Percentiles rank a stretch among this genome's conserved stretches.
Conservation (phyloP, 441 rosid species). For the Jatropha multifida region DNA sequence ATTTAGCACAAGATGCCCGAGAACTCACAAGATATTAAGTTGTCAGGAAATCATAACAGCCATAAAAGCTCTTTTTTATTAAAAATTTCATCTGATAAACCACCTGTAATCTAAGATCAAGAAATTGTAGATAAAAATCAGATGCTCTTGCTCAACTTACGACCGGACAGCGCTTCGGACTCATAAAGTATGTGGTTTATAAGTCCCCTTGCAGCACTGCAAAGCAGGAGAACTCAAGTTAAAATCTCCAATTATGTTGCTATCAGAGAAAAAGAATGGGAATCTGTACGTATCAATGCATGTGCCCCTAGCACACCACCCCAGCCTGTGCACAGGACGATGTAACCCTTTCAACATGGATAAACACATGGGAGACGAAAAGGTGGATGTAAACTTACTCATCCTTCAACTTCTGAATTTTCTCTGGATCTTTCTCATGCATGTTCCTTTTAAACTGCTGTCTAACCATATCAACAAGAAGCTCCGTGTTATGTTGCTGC, state of each 20-base stretch:
- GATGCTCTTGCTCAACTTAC: constrained; percentile 54
- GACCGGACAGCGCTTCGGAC: constrained; percentile 73
- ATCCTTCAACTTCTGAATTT: constrained; percentile 90
- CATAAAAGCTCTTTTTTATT: constrained; percentile 5
- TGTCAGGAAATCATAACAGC: background rate
- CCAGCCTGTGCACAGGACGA: background rate
- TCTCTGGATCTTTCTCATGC: constrained; percentile 84
- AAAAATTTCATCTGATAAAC: constrained; percentile 9
- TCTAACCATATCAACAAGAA: constrained; percentile 79
- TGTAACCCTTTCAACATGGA: background rate
- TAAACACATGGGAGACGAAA: background rate
- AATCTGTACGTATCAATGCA: background rate
- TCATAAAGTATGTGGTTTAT: constrained; percentile 88
- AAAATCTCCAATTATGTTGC: background rate
- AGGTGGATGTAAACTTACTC: constrained; percentile 55
- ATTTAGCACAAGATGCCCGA: background rate
- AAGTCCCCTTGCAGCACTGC: constrained; percentile 96
- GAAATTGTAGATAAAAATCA: constrained; percentile 22
- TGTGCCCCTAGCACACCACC: background rate
- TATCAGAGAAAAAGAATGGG: background rate
- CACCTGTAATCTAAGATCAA: background rate
- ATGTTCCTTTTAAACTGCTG: constrained; percentile 82
- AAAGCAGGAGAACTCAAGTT: constrained; percentile 16
- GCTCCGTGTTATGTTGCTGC: constrained; percentile 88
- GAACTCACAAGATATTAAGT: background rate